Evolutionary conservation across 768 basidiomycete genomes (phyloP), one percentile per base, ranked within the genome.

Genomic region (Lactifluus hygrophoroides): DNA sequence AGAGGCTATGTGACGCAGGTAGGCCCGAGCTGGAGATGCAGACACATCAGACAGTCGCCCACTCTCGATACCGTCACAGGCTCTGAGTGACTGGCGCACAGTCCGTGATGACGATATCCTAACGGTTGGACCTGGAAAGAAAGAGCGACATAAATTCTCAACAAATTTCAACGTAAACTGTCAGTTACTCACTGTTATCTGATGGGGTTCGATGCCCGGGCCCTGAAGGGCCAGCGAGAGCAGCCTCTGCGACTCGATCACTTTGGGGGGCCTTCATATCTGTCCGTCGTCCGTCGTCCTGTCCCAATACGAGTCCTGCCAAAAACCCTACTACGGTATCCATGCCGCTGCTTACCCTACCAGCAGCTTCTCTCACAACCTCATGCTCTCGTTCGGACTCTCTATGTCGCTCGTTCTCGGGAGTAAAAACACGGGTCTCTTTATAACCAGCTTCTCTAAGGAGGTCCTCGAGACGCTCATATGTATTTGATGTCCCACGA

Each of bases 381-480:
- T 16, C 48, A 10, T 6, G 46, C 27, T n/a, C 32, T 35, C 46
- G 61, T n/a, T 73, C 54, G 65, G 70, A 9, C 66, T 51, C 68
- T 66, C 59, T 60, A 56, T 51, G 56, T 38, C 80, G 77, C 58
- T 91, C 88, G 4, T 78, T 74, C 70, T 93, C 90, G 8, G 93
- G 92, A 0, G 93, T 94, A 66, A 90, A 88, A 11, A 96, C 79
- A 43, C 92, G 80, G 3, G 91, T 94, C 68, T 95, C 93, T 69
- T 91, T 92, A 76, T 94, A 94, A 2, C 93, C 93, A 1, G 90
- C 90, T 69, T 92, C 88, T 50, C 82, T 77, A 27, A 96, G 77
- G 17, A 96, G 76, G 71, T 94, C 90, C 63, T 93, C 93, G 19
- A 95, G 77, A 5, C 82, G 78, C 64, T 94, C 91, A 63, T 91